Base-by-base conservation (phyloP, 2,329 filamentous ascomycete species). In the Nectriaceae sp. region DNA sequence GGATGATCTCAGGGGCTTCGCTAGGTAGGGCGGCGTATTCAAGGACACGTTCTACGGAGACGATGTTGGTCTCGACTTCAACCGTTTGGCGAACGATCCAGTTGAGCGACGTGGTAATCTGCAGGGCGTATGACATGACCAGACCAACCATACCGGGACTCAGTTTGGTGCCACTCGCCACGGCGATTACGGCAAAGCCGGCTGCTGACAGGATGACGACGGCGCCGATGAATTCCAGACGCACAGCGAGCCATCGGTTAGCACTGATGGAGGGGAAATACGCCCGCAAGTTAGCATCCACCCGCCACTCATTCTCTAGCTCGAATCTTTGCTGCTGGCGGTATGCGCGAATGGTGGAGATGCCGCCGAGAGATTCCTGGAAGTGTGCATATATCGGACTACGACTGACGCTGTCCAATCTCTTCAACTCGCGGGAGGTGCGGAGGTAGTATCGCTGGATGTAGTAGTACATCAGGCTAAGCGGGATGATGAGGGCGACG, bases 31-130 rank as follows among this genome's bases (percentile, higher is more conserved):
- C 81, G 49, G 93, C 90, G 72, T 99, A 99, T 71, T 99, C 95
- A 42, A 99, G 84, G 40, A 99, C 92, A 65, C 94, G 88, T 78
- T 99, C 94, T 31, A 99, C 94, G 10, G 93, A 96, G 39, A 99
- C 93, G 64, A 99, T 99, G 71, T 99, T 99, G n/a, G 93, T 97
- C 77, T 99, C 95, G n/a, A 99, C 94, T 71, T 99, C 95, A 26
- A 99, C 94, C 0, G 92, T 97, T 73, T 99, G 94, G 50, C 95
- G 85, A 43, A 99, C 94, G 64, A 99, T 97, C 94, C 94, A 99
- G 76, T 97, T 99, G 63, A 99, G 81, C 29, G 92, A 96, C 59
- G 93, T 89, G 2, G 94, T 99, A 65, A 99, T 97, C 74, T 97
- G 90, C 55, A 99, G 80, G 33, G 92, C 94, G 72, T 97, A 97